Conservation (phyloP, 306 rosid genomes). For the Abrus pulchellus region DNA sequence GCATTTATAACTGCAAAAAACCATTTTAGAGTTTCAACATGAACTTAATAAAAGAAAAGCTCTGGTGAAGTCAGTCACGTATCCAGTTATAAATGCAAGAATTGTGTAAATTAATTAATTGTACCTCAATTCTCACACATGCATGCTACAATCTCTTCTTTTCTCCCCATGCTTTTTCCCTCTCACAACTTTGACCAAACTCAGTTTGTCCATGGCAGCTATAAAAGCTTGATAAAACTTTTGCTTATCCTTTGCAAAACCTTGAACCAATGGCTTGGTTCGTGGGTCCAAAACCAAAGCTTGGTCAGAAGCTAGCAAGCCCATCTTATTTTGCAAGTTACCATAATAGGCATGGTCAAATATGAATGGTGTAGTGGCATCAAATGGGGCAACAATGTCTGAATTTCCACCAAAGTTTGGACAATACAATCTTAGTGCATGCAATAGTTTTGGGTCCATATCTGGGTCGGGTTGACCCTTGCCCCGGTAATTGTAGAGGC, state of each 20-base stretch:
- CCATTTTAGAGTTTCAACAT: background rate
- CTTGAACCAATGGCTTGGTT: slow-evolving; percentile 67
- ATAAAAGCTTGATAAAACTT: slow-evolving; percentile 82
- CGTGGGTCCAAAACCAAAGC: slow-evolving; percentile 72
- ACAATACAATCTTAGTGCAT: slow-evolving; percentile 80
- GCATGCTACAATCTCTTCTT: slow-evolving; percentile 69
- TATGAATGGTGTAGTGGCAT: slow-evolving; percentile 80
- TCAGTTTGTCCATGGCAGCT: slow-evolving; percentile 85
- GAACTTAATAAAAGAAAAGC: slow-evolving; percentile 24
- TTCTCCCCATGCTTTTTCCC: slow-evolving; percentile 81
- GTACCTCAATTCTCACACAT: slow-evolving; percentile 32
- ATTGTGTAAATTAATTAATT: background rate
- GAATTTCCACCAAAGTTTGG: slow-evolving; percentile 75
- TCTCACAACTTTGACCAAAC: slow-evolving; percentile 70
- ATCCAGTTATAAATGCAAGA: slow-evolving; percentile 47
- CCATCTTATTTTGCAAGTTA: slow-evolving; percentile 73
- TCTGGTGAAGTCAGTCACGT: slow-evolving; percentile 14
- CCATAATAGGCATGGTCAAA: slow-evolving; percentile 89
- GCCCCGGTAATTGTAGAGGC: slow-evolving; percentile 69
- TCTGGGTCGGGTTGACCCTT: slow-evolving; percentile 72
- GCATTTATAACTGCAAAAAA: slow-evolving; percentile 44
- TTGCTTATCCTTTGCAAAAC: slow-evolving; percentile 71
- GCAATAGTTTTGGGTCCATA: slow-evolving; percentile 66
- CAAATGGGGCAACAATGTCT: slow-evolving; percentile 83
- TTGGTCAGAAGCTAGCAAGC: slow-evolving; percentile 84